phyloP scores from a whole-genome alignment of 352 stramenopile species.

The Phytopythium sindhum region DNA sequence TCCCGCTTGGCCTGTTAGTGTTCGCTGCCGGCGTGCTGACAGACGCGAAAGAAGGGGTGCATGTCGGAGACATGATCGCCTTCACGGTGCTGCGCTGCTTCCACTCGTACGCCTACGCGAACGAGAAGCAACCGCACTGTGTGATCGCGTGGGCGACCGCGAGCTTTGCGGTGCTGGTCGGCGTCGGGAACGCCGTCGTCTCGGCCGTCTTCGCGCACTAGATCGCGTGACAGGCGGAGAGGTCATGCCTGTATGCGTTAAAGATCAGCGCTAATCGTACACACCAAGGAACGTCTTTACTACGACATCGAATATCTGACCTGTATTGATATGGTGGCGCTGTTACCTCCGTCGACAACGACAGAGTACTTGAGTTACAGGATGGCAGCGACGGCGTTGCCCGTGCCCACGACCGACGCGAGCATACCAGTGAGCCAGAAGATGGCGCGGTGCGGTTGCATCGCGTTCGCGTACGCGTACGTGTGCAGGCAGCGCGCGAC shows the following conservation, averaged over 20 bases:
- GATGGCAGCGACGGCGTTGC: slow-evolving; percentile 20
- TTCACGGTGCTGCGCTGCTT: slow-evolving; percentile 37
- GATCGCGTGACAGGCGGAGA: not conserved
- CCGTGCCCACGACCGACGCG: slow-evolving; percentile 15
- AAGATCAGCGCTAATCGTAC: not conserved
- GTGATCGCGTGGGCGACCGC: slow-evolving; percentile 28
- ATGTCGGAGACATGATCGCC: slow-evolving; percentile 17
- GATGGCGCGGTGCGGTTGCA: slow-evolving; percentile 35
- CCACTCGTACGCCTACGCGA: slow-evolving; percentile 45
- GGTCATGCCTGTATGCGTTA: too few relatives aligned
- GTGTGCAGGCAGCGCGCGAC: slow-evolving; percentile 31
- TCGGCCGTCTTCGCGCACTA: slow-evolving; percentile 9
- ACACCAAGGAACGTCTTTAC: not conserved
- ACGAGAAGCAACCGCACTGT: slow-evolving; percentile 39
- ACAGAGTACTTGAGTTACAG: slow-evolving; percentile 7
- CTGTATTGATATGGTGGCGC: not conserved
- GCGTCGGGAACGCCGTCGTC: slow-evolving; percentile 26
- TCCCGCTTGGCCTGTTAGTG: slow-evolving; percentile 32
- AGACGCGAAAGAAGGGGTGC: slow-evolving; percentile 15
- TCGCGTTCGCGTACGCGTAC: slow-evolving; percentile 28
- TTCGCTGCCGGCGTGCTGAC: slow-evolving; percentile 26
- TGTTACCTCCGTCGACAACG: not conserved
- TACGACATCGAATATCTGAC: not conserved
- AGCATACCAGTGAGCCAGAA: slow-evolving; percentile 23
- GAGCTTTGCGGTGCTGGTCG: slow-evolving; percentile 21